Evolutionary conservation across 2,329 filamentous ascomycete species (phyloP).

Genomic region (Rhinocladiella mackenziei): DNA sequence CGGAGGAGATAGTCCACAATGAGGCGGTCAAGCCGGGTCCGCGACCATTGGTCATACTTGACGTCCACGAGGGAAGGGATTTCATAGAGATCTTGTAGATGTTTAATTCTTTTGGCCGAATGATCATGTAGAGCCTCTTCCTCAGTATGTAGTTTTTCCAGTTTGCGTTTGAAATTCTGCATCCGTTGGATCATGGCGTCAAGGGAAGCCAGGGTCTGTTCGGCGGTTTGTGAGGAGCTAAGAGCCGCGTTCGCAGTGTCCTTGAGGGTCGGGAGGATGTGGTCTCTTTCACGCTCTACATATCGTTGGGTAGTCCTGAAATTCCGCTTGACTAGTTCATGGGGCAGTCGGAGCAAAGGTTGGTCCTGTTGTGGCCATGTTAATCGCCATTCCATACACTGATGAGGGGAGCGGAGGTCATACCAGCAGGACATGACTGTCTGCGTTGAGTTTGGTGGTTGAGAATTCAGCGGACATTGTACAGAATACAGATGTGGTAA

Average conservation of each 20-base stretch:
- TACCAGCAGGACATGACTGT: constrained; percentile 50
- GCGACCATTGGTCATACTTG: constrained; percentile 88
- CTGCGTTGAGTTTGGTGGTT: constrained; percentile 47
- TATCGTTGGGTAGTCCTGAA: constrained; percentile 67
- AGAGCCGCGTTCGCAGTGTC: constrained; percentile 59
- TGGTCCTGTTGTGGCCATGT: constrained; percentile 63
- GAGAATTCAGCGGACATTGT: constrained; percentile 26
- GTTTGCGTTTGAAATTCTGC: constrained; percentile 82
- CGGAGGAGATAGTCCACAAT: constrained; percentile 90
- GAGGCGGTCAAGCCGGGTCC: constrained; percentile 73
- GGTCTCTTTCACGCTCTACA: constrained; percentile 47
- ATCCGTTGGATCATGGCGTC: constrained; percentile 82
- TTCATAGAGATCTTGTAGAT: constrained; percentile 74
- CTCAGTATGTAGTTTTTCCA: constrained; percentile 71
- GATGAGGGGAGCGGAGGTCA: constrained; percentile 8
- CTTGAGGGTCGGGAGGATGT: constrained; percentile 48
- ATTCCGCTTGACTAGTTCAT: constrained; percentile 89
- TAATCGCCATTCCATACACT: constrained; percentile 4
- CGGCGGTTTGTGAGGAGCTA: constrained; percentile 57
- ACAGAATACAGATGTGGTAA: background rate
- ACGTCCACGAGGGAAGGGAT: constrained; percentile 83
- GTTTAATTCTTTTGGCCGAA: constrained; percentile 69
- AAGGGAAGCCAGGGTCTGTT: constrained; percentile 72
- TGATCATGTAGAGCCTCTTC: constrained; percentile 73
- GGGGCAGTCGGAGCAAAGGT: constrained; percentile 84